phyloP scores from a whole-genome alignment of 257 asterid species.

The Buddleja alternifolia region DNA sequence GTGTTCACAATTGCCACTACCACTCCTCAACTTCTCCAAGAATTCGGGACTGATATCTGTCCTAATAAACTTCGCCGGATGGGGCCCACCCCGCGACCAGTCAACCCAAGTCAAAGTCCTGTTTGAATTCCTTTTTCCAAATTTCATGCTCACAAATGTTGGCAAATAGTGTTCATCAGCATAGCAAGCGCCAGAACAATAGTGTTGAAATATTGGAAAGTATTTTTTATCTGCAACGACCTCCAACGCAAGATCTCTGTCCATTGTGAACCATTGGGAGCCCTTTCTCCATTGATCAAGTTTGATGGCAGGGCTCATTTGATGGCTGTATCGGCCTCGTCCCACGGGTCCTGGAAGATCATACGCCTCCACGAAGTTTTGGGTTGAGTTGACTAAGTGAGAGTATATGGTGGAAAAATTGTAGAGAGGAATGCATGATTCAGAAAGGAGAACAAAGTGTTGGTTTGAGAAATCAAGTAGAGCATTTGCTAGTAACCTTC shows the following conservation, averaged over 20 bases:
- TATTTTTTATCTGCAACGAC: conserved; percentile 54
- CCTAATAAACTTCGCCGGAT: conserved; percentile 59
- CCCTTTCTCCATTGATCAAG: conserved; percentile 80
- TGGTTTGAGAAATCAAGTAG: conserved; percentile 85
- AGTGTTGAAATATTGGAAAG: conserved; percentile 47
- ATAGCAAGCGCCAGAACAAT: conserved; percentile 63
- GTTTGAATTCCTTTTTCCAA: conserved; percentile 46
- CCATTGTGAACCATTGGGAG: conserved; percentile 88
- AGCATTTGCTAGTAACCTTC: conserved; percentile 81
- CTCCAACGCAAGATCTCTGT: conserved; percentile 65
- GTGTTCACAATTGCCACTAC: conserved; percentile 51
- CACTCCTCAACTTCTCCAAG: conserved; percentile 58
- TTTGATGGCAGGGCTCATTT: conserved; percentile 59
- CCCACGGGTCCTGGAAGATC: conserved; percentile 67
- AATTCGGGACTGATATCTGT: conserved; percentile 46
- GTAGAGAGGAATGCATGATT: conserved; percentile 80
- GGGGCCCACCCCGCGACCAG: conserved; percentile 91
- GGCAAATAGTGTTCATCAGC: conserved; percentile 91
- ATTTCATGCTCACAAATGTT: conserved; percentile 57
- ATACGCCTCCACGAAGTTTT: conserved; percentile 55
- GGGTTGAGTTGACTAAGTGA: conserved; percentile 60
- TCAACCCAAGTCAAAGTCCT: conserved; percentile 79
- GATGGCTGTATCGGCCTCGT: conserved; percentile 58
- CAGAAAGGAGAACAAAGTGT: conserved; percentile 79
- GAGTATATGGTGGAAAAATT: conserved; percentile 79